Percentiles rank a stretch among this genome's conserved stretches.
Evolutionary conservation across 2,329 filamentous ascomycete genomes (phyloP).

Genomic region (Nemania serpens): DNA sequence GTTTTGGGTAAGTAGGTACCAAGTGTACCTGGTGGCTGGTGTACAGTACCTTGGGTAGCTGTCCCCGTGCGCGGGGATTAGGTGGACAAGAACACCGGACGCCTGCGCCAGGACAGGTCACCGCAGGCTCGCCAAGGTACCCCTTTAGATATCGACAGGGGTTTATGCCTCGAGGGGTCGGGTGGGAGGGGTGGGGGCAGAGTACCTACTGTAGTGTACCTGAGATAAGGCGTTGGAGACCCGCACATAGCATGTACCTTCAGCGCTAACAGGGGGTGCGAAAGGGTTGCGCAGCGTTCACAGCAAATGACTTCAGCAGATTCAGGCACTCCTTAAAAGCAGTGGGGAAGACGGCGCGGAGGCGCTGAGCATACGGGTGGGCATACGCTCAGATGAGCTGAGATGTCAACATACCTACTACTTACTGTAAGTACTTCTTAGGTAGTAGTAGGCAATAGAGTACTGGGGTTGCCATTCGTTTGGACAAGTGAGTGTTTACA

Average conservation of each 20-base stretch:
- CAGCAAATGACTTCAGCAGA: slow-evolving; percentile 14
- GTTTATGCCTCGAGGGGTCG: slow-evolving; percentile 10
- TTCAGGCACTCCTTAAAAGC: slow-evolving; percentile 8
- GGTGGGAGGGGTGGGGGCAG: slow-evolving; percentile 10
- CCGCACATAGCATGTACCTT: slow-evolving; percentile 9
- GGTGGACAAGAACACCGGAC: slow-evolving; percentile 23
- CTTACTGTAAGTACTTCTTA: no score
- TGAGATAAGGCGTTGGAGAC: slow-evolving; percentile 14
- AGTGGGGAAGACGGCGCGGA: slow-evolving; percentile 3
- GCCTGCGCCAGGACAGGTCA: slow-evolving; percentile 26
- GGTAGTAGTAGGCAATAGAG: no score
- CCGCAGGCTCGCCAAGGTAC: slow-evolving; percentile 15
- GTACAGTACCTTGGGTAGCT: slow-evolving; percentile 7
- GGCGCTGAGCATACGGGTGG: slow-evolving; percentile 13
- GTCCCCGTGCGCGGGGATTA: slow-evolving; percentile 16
- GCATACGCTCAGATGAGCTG: background rate
- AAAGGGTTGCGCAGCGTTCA: slow-evolving; percentile 20
- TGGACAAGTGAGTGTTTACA: no score
- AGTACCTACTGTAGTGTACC: slow-evolving; percentile 3
- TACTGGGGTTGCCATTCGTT: no score
- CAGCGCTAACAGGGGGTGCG: background rate
- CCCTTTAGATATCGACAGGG: slow-evolving; percentile 22
- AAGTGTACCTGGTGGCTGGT: background rate
- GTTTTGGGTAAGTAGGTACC: background rate
- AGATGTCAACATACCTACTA: background rate